These are phyloP conservation scores for Hysterium pulicare DNA, from an alignment of 2,329 filamentous ascomycete species.

Conservation along the genomic window DNA sequence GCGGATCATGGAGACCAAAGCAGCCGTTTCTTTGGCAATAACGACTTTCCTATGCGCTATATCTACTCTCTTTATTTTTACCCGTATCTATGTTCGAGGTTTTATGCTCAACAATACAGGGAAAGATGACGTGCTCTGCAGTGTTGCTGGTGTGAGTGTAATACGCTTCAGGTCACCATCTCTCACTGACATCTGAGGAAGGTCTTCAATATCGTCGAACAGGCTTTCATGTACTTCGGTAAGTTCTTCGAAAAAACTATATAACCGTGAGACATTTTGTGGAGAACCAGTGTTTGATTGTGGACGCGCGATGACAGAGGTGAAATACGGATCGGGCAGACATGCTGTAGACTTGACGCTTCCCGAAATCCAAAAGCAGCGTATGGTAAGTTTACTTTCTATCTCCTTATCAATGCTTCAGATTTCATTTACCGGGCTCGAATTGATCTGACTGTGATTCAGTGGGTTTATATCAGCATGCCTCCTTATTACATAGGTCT, in stretches of 20 bases:
- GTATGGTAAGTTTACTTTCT: neutral
- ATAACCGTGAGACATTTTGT: neutral
- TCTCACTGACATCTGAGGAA: neutral
- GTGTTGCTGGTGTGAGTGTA: neutral
- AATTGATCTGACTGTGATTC: neutral
- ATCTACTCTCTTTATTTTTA: neutral
- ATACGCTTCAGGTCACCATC: neutral
- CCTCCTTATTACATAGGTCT: neutral
- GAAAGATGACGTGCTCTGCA: slow-evolving; percentile 2
- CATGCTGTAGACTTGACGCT: neutral
- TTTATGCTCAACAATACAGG: slow-evolving; percentile 1
- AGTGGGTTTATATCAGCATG: slow-evolving; percentile 1
- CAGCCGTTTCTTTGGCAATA: neutral
- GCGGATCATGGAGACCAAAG: neutral
- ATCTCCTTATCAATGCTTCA: too few relatives aligned
- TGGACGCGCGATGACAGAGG: too few relatives aligned
- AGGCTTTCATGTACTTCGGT: neutral
- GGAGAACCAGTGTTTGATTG: too few relatives aligned
- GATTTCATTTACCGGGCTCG: too few relatives aligned
- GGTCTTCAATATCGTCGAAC: slow-evolving; percentile 1
- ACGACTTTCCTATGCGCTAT: neutral
- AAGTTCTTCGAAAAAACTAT: neutral
- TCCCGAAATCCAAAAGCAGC: neutral
- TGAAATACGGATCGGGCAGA: neutral
- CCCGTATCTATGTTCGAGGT: neutral